These are phyloP conservation scores for Wickerhamomyces sp. DNA, from an alignment of 1,139 yeast genomes.

Conservation along the genomic window DNA sequence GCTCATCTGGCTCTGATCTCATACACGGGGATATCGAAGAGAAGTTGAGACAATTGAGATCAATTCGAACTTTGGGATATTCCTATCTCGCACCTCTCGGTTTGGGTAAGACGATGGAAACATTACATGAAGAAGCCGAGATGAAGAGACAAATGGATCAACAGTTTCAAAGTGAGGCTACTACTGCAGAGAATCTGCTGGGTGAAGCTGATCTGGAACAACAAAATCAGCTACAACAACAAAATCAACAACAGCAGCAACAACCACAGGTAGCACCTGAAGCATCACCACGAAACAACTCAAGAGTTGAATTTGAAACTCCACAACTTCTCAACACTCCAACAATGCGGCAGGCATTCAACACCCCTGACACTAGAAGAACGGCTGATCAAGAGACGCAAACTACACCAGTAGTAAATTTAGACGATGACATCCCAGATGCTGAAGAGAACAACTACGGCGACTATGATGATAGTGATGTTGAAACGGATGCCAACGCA, in stretches of 20 bases:
- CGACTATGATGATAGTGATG: slow-evolving; percentile 21
- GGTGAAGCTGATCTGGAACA: slow-evolving; percentile 23
- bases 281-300: slow-evolving; percentile 1
- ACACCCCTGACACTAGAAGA: not conserved
- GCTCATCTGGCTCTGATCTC: slow-evolving; percentile 9
- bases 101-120: slow-evolving; percentile 48
- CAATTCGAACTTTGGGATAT: slow-evolving; percentile 45
- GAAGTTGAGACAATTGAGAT: slow-evolving; percentile 37
- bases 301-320: slow-evolving; percentile 1
- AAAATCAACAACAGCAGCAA: slow-evolving; percentile 1
- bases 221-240: slow-evolving; percentile 11
- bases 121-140: slow-evolving; percentile 28
- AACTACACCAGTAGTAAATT: slow-evolving; percentile 26
- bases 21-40: slow-evolving; percentile 24
- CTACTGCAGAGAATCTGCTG: slow-evolving; percentile 25
- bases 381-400: slow-evolving; percentile 3
- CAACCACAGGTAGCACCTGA: slow-evolving; percentile 7
- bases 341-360: slow-evolving; percentile 11
- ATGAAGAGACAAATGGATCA: slow-evolving; percentile 27
- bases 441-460: slow-evolving; percentile 30
- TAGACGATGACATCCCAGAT: slow-evolving; percentile 45
- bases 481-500: slow-evolving; percentile 17
- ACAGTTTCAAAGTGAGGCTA: slow-evolving; percentile 20
- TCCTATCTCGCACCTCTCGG: slow-evolving; percentile 50
- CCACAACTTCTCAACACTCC: slow-evolving; percentile 12